Percentiles rank a stretch among this genome's conserved stretches.
Conservation (phyloP, 257 asterid species). For the Linaria vulgaris region DNA sequence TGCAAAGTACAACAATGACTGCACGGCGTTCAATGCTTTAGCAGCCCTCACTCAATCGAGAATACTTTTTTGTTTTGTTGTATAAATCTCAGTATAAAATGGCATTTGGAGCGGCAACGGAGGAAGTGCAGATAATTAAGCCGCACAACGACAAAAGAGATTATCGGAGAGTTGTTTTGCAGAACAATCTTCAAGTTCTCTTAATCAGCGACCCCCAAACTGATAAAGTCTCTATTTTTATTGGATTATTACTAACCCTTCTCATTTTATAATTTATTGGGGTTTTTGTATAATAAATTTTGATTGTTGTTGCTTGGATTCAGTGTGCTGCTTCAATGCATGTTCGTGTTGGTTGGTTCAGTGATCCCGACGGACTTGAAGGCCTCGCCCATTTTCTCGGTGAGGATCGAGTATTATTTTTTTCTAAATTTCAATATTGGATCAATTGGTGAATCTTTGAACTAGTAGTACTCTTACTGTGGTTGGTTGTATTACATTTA, state of each 20-base stretch:
- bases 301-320: conserved; percentile 14
- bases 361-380: conserved; percentile 94
- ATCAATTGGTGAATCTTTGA: not conserved
- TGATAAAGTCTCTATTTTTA: conserved; percentile 65
- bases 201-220: conserved; percentile 95
- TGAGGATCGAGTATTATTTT: conserved; percentile 24
- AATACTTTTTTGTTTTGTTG: not conserved
- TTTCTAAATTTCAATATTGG: not conserved
- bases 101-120: conserved; percentile 47
- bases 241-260: too few relatives aligned
- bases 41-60: too few relatives aligned
- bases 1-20: too few relatives aligned
- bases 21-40: too few relatives aligned
- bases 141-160: conserved; percentile 80
- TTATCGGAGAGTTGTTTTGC: conserved; percentile 70
- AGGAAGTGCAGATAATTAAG: conserved; percentile 63
- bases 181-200: conserved; percentile 72
- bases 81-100: conserved; percentile 25
- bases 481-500: conserved; percentile 43
- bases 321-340: conserved; percentile 98
- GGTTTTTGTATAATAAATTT: not conserved
- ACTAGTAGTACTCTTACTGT: too few relatives aligned
- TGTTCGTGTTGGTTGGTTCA: conserved; percentile 90
- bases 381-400: conserved; percentile 99
- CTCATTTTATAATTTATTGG: too few relatives aligned